A percentile compares a stretch with the other conserved stretches of the same genome.
Conservation (phyloP, 139 green algal species). For the Micromonas pusilla region DNA sequence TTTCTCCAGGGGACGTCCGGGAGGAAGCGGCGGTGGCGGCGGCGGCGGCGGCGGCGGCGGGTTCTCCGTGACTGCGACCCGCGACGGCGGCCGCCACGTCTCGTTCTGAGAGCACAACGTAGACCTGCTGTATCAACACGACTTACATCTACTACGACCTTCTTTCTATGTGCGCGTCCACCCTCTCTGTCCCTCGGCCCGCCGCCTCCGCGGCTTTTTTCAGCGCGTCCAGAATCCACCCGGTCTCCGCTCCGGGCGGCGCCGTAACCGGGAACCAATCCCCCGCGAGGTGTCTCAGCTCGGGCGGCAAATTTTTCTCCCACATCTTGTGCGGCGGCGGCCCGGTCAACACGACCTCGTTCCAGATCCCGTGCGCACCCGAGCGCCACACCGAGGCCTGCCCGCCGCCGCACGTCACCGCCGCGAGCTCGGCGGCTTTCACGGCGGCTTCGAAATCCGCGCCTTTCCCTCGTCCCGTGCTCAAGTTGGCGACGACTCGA, state of each 20-base stretch:
- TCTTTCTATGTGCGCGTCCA: background rate
- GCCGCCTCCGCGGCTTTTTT: background rate
- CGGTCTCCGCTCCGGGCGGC: background rate
- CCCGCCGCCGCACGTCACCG: background rate
- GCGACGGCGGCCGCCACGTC: no score
- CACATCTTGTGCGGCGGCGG: background rate
- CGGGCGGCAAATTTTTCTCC: background rate
- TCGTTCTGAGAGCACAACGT: no score
- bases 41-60: no score
- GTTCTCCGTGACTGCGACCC: no score
- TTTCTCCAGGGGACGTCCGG: background rate
- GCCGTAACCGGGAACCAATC: background rate
- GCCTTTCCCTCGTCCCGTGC: slow-evolving; percentile 12
- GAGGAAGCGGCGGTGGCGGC: background rate
- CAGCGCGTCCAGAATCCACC: background rate
- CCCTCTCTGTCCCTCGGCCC: background rate
- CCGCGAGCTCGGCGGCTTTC: background rate
- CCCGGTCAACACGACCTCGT: background rate
- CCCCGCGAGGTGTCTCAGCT: background rate
- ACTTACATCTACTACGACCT: background rate
- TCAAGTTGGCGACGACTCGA: slow-evolving; percentile 11
- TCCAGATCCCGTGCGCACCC: background rate
- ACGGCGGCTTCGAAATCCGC: slow-evolving; percentile 4
- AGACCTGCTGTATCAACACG: background rate
- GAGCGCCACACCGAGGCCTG: background rate